A percentile compares a stretch with the other conserved stretches of the same genome.
Evolutionary conservation across 371 early-diverging fungal genomes (phyloP).

Genomic region (Catenaria anguillulae): DNA sequence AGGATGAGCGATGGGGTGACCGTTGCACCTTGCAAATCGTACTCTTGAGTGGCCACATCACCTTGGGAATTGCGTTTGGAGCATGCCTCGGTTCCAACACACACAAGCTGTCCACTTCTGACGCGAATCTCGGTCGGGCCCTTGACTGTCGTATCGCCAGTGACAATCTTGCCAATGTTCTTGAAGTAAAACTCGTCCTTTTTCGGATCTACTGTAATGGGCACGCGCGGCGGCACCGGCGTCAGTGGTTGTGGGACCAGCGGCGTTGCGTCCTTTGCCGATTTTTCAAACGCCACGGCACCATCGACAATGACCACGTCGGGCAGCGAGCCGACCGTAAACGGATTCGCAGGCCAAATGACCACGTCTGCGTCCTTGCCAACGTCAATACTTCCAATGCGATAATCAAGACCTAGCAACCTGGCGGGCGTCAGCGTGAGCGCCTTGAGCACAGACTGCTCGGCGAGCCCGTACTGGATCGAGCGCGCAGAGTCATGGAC

Average conservation of each 20-base stretch:
- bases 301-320: conserved; percentile 64
- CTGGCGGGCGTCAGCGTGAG: conserved; percentile 61
- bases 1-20: conserved; percentile 34
- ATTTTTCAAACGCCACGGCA: conserved; percentile 17
- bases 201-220: conserved; percentile 18
- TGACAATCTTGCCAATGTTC: conserved; percentile 29
- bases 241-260: conserved; percentile 11
- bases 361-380: conserved; percentile 75
- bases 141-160: conserved; percentile 8
- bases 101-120: conserved; percentile 33
- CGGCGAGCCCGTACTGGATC: conserved; percentile 56
- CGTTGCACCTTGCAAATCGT: conserved; percentile 29
- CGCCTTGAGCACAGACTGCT: conserved; percentile 41
- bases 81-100: too few species aligned
- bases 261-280: conserved; percentile 15
- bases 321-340: conserved; percentile 60
- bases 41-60: too few species aligned
- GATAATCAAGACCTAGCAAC: conserved; percentile 47
- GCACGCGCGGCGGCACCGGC: conserved; percentile 16
- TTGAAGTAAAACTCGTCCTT: conserved; percentile 19
- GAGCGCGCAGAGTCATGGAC: conserved; percentile 63
- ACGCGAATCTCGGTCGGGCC: conserved; percentile 19
- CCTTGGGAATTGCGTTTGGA: too few species aligned
- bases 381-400: conserved; percentile 47
- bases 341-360: conserved; percentile 53